Percentiles rank a stretch among this genome's conserved stretches.
These are phyloP conservation scores for Colletotrichum liaoningense DNA, from an alignment of 2,329 filamentous ascomycete genomes.

Conservation along the genomic window DNA sequence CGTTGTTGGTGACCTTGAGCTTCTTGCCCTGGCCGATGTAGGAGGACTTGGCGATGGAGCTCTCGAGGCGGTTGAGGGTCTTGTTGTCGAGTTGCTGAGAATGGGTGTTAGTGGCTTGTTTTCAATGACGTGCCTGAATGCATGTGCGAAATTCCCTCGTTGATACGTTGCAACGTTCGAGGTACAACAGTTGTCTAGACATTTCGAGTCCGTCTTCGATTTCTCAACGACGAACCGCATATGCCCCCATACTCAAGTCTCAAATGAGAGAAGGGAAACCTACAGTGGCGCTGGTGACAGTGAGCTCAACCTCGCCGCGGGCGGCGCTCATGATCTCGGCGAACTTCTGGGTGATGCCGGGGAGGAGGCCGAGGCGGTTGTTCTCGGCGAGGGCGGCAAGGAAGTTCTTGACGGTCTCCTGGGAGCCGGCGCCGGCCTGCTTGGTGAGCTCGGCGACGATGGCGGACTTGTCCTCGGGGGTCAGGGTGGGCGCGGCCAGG, in stretches of 20 bases:
- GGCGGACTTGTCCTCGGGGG: constrained; percentile 81
- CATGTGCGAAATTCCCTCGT: not conserved
- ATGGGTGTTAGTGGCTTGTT: constrained; percentile 39
- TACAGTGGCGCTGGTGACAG: constrained; percentile 91
- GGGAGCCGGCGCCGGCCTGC: constrained; percentile 75
- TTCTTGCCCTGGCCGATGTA: constrained; percentile 94
- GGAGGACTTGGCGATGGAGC: constrained; percentile 87
- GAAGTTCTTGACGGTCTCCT: constrained; percentile 94
- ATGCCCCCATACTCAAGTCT: not conserved
- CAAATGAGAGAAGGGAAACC: constrained; percentile 44
- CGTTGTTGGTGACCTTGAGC: constrained; percentile 95
- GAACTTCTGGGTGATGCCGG: constrained; percentile 90
- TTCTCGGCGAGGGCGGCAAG: constrained; percentile 91
- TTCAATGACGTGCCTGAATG: not conserved
- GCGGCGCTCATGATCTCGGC: constrained; percentile 86
- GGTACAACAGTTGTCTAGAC: not conserved
- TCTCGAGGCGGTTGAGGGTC: constrained; percentile 87
- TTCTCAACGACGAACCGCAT: not conserved
- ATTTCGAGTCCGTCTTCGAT: not conserved
- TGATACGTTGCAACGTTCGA: not conserved
- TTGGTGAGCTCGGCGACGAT: constrained; percentile 92
- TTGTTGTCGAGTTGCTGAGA: constrained; percentile 84
- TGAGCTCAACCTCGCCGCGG: constrained; percentile 92
- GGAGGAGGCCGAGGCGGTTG: constrained; percentile 89
- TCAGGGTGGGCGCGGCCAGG: constrained; percentile 84